These are phyloP conservation scores for Trichophyton benhamiae DNA, from an alignment of 2,329 filamentous ascomycete species.

Conservation along the genomic window DNA sequence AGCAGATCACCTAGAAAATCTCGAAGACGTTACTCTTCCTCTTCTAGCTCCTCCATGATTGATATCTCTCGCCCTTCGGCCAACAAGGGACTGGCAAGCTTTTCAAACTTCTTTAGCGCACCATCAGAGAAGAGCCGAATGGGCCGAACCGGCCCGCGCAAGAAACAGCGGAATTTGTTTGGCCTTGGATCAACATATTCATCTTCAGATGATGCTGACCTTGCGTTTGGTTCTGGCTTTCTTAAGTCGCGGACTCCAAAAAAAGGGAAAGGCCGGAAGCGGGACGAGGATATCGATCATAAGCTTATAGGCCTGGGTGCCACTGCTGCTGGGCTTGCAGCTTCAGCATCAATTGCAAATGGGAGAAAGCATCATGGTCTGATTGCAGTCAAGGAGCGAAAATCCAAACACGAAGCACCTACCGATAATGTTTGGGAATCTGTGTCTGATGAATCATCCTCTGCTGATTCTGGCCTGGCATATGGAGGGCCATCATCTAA, in stretches of 20 bases:
- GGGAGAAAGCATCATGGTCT: conserved; percentile 26
- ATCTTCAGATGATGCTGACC: conserved; percentile 54
- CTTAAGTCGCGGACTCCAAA: conserved; percentile 18
- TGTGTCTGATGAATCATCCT: conserved; percentile 18
- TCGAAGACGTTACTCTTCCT: conserved; percentile 23
- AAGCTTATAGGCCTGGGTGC: conserved; percentile 38
- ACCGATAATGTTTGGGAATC: conserved; percentile 48
- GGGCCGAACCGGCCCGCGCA: conserved; percentile 31
- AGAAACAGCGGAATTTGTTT: conserved; percentile 36
- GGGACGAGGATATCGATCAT: conserved; percentile 30
- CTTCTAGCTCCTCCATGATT: conserved; percentile 48
- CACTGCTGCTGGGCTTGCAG: conserved; percentile 36
- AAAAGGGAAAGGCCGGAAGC: conserved; percentile 26
- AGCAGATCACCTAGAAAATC: conserved; percentile 26
- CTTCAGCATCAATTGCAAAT: conserved; percentile 24
- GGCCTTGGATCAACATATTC: conserved; percentile 44
- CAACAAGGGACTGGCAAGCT: conserved; percentile 40
- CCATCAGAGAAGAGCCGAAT: conserved; percentile 42
- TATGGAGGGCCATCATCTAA: conserved; percentile 42
- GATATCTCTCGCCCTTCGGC: conserved; percentile 51
- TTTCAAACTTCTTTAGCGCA: conserved; percentile 52
- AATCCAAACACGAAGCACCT: background rate
- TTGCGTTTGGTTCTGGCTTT: conserved; percentile 51
- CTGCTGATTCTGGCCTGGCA: conserved; percentile 44
- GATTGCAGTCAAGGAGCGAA: conserved; percentile 20